phyloP scores from a whole-genome alignment of 768 basidiomycete genomes.

The Agaricus blazei region DNA sequence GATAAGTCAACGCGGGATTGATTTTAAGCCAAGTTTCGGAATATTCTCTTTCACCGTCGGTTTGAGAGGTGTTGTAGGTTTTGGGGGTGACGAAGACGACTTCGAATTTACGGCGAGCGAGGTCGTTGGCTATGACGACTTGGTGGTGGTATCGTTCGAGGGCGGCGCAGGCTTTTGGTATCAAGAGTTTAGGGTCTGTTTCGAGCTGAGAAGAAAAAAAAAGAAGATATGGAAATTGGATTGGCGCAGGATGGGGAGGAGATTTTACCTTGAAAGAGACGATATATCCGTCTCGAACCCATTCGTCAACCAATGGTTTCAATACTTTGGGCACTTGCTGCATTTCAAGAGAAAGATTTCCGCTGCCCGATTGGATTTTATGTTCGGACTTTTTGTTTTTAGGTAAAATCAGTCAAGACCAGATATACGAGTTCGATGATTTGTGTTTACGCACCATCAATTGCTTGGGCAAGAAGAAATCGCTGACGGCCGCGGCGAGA shows the following conservation, averaged over 20 bases:
- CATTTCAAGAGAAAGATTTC: conserved; percentile 93
- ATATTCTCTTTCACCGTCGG: conserved; percentile 27
- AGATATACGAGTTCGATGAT: not conserved
- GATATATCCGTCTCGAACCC: conserved; percentile 86
- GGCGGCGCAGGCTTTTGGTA: conserved; percentile 87
- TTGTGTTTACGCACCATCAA: conserved; percentile 61
- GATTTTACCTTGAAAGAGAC: conserved; percentile 89
- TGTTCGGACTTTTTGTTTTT: conserved; percentile 73
- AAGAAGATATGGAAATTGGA: not conserved
- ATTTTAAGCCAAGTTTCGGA: conserved; percentile 64
- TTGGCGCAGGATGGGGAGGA: not conserved
- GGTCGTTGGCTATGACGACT: conserved; percentile 93
- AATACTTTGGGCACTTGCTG: conserved; percentile 98
- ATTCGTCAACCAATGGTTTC: conserved; percentile 89
- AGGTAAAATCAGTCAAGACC: too few species aligned
- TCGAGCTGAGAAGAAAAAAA: conserved; percentile 60
- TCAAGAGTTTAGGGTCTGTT: conserved; percentile 76
- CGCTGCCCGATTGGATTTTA: conserved; percentile 97
- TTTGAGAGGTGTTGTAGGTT: conserved; percentile 11
- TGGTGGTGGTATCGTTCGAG: conserved; percentile 95
- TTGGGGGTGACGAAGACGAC: conserved; percentile 84
- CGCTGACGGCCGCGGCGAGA: conserved; percentile 95
- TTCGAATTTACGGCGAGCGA: conserved; percentile 86
- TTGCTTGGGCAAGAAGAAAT: conserved; percentile 93
- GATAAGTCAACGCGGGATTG: conserved; percentile 30